Conservation (phyloP, 306 rosid species). For the Crotalaria pallida region DNA sequence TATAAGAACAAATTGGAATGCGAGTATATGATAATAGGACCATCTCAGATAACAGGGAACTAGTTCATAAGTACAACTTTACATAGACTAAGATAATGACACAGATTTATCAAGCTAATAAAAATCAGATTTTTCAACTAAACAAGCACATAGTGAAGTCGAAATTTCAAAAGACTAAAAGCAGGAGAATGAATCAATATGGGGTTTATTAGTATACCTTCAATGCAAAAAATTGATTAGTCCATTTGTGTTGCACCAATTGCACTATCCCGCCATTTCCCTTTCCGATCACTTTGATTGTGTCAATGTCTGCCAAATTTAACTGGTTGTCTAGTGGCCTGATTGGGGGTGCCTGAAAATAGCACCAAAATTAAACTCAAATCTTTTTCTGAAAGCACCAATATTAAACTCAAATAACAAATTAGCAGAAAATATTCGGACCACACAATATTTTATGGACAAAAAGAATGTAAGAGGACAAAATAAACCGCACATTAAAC, state of each 20-base stretch:
- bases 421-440: not conserved
- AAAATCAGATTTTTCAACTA: not conserved
- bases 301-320: conserved; percentile 64
- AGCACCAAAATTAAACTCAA: conserved; percentile 27
- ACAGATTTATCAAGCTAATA: not conserved
- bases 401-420: conserved; percentile 25
- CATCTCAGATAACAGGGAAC: not conserved
- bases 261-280: conserved; percentile 96
- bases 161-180: not conserved
- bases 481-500: not conserved
- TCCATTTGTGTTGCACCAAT: conserved; percentile 98
- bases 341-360: conserved; percentile 77
- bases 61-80: not conserved
- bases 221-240: conserved; percentile 91
- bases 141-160: not conserved
- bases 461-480: not conserved
- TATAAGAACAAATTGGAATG: not conserved
- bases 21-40: not conserved
- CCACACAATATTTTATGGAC: not conserved
- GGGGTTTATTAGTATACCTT: too few relatives aligned
- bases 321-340: conserved; percentile 71
- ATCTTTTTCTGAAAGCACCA: not conserved
- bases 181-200: not conserved
- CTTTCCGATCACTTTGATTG: conserved; percentile 85
- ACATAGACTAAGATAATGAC: not conserved